A percentile compares a stretch with the other conserved stretches of the same genome.
These are phyloP conservation scores for Tolypocladium amazonense DNA, from an alignment of 2,329 filamentous ascomycete species.

Conservation along the genomic window DNA sequence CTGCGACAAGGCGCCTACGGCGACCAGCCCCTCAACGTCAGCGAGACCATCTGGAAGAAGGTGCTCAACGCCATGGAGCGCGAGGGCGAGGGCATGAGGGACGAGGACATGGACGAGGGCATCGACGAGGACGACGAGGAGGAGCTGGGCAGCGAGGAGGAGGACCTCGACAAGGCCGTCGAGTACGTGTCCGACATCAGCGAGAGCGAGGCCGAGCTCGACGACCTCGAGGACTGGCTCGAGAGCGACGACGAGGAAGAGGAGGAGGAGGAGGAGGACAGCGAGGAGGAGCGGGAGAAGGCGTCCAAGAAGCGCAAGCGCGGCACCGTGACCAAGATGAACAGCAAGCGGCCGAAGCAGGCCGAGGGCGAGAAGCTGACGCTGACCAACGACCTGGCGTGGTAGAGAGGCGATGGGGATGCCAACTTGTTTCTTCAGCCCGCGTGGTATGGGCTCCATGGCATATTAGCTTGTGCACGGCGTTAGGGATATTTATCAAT, in stretches of 20 bases:
- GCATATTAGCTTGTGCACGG: background rate
- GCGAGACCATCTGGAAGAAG: slow-evolving; percentile 94
- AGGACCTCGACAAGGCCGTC: slow-evolving; percentile 67
- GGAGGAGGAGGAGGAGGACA: slow-evolving; percentile 48
- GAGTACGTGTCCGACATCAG: slow-evolving; percentile 92
- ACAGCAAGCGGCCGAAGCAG: slow-evolving; percentile 35
- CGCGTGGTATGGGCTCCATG: background rate
- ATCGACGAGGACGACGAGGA: slow-evolving; percentile 69
- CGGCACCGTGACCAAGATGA: slow-evolving; percentile 35
- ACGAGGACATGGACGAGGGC: slow-evolving; percentile 82
- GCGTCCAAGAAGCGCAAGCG: slow-evolving; percentile 47
- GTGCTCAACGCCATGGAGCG: slow-evolving; percentile 85
- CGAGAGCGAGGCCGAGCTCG: slow-evolving; percentile 68
- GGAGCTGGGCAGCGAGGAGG: slow-evolving; percentile 55
- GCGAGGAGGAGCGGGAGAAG: slow-evolving; percentile 46
- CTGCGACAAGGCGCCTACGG: slow-evolving; percentile 89
- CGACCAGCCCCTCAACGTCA: slow-evolving; percentile 87
- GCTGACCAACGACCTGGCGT: slow-evolving; percentile 30
- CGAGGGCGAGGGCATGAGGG: slow-evolving; percentile 69
- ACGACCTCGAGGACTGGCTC: slow-evolving; percentile 86
- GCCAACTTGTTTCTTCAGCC: background rate
- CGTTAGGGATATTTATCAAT: background rate
- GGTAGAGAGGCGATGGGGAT: slow-evolving; percentile 15
- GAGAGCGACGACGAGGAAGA: slow-evolving; percentile 55
- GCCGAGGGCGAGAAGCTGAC: slow-evolving; percentile 51